These are phyloP conservation scores for Lasiosphaeriaceae sp. DNA, from an alignment of 495 filamentous ascomycete genomes.

Conservation along the genomic window DNA sequence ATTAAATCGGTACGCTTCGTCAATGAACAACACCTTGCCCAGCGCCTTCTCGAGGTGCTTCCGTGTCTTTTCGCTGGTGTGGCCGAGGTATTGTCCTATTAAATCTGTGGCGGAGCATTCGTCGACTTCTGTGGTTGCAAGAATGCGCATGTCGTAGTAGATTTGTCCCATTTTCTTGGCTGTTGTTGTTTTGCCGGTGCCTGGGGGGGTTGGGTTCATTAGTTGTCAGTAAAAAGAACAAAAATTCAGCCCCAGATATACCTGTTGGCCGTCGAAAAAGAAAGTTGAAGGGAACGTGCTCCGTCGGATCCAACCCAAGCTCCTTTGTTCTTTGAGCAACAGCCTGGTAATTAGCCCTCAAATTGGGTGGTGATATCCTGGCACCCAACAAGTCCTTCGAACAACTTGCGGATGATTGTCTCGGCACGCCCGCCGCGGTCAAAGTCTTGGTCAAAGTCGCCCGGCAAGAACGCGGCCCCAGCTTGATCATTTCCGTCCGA, in stretches of 20 bases:
- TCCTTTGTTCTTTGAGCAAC: slow-evolving; percentile 50
- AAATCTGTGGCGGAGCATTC: slow-evolving; percentile 61
- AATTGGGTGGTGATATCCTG: slow-evolving; percentile 58
- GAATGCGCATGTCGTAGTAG: slow-evolving; percentile 67
- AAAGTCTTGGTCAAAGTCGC: slow-evolving; percentile 67
- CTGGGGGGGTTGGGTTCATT: too few relatives aligned
- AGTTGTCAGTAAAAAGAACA: too few relatives aligned
- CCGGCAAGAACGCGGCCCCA: slow-evolving; percentile 44
- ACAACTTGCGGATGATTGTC: slow-evolving; percentile 54
- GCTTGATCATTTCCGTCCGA: slow-evolving; percentile 23
- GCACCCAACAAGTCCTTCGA: slow-evolving; percentile 61
- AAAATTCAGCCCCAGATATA: too few relatives aligned
- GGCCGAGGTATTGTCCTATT: slow-evolving; percentile 58
- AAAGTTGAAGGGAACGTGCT: slow-evolving; percentile 39
- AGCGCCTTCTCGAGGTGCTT: slow-evolving; percentile 55
- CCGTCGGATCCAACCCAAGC: slow-evolving; percentile 55
- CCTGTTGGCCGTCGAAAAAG: slow-evolving; percentile 40
- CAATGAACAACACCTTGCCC: slow-evolving; percentile 63
- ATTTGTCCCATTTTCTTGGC: slow-evolving; percentile 68
- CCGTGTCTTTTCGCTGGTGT: slow-evolving; percentile 59
- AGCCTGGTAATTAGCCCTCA: slow-evolving; percentile 56
- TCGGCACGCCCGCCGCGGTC: slow-evolving; percentile 48
- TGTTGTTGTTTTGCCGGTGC: slow-evolving; percentile 73
- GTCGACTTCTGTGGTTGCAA: slow-evolving; percentile 50
- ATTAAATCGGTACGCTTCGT: slow-evolving; percentile 61